Conservation (phyloP, 306 rosid genomes). For the Hylodesmum podocarpum region DNA sequence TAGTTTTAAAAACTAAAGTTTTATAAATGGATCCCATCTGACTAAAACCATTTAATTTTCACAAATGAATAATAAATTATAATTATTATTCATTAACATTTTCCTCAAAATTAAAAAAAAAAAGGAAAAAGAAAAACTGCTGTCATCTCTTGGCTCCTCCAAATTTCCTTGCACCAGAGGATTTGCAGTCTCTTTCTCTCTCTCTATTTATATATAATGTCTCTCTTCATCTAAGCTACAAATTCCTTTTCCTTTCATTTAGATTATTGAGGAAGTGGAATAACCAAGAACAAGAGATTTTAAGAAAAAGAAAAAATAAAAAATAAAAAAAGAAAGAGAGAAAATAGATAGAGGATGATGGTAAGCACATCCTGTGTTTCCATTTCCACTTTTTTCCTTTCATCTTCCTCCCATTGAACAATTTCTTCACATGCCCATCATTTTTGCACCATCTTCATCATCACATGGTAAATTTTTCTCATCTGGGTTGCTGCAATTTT, state of each 20-base stretch:
- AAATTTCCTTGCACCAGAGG: slow-evolving; percentile 88
- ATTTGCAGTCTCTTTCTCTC: slow-evolving; percentile 60
- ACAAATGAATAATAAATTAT: background rate
- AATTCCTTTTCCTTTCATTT: slow-evolving; percentile 73
- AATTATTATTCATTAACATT: background rate
- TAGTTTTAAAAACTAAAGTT: too few relatives aligned
- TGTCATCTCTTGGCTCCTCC: slow-evolving; percentile 72
- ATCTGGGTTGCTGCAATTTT: slow-evolving; percentile 26
- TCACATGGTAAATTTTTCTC: slow-evolving; percentile 48
- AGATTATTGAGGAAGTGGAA: slow-evolving; percentile 68
- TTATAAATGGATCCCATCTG: too few relatives aligned
- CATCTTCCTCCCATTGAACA: slow-evolving; percentile 61
- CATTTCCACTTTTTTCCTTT: slow-evolving; percentile 51
- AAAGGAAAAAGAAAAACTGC: slow-evolving; percentile 23
- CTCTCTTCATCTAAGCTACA: slow-evolving; percentile 59
- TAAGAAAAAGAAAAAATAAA: background rate
- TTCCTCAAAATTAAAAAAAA: background rate
- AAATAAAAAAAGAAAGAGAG: slow-evolving; percentile 34
- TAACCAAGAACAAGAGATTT: slow-evolving; percentile 58
- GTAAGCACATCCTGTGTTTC: slow-evolving; percentile 82
- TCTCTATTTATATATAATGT: slow-evolving; percentile 42
- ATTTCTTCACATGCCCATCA: slow-evolving; percentile 39
- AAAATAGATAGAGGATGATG: slow-evolving; percentile 47
- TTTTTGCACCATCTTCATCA: slow-evolving; percentile 53
- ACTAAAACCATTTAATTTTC: background rate